Percentiles rank a stretch among this genome's conserved stretches.
phyloP scores from a whole-genome alignment of 768 basidiomycete species.

The Tricholoma sp. region DNA sequence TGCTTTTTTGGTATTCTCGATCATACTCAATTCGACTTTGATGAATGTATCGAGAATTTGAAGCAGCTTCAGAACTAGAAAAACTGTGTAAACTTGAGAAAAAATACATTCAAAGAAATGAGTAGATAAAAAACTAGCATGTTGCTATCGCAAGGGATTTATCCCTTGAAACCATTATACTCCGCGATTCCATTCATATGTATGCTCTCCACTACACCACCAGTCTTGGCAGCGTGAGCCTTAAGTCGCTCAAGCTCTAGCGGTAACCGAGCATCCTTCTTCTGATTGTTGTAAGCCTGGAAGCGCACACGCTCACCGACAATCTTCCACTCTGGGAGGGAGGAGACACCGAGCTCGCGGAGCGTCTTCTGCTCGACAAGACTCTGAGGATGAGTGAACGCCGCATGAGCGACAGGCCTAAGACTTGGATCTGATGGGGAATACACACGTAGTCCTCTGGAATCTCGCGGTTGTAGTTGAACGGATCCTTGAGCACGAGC shows the following conservation, averaged over 20 bases:
- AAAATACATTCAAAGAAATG: no score
- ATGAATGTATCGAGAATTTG: no score
- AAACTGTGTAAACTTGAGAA: no score
- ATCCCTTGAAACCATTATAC: not conserved
- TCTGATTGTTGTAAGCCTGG: not conserved
- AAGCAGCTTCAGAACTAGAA: no score
- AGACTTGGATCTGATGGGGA: not conserved
- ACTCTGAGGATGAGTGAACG: not conserved
- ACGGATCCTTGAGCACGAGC: not conserved
- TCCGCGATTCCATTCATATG: conserved; percentile 2
- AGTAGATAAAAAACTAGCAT: no score
- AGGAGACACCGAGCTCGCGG: conserved; percentile 1
- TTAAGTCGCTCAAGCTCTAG: conserved; percentile 1
- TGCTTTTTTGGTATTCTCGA: no score
- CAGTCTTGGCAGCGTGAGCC: conserved; percentile 3
- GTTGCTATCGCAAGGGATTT: not conserved
- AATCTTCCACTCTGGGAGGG: conserved; percentile 5
- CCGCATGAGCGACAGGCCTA: not conserved
- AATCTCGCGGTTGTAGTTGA: conserved; percentile 1
- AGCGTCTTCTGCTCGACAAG: conserved; percentile 2
- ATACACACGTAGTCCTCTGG: conserved; percentile 3
- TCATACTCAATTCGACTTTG: no score
- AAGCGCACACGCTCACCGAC: not conserved
- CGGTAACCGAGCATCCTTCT: not conserved
- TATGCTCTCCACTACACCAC: conserved; percentile 1